Percentiles rank a stretch among this genome's conserved stretches.
phyloP scores from a whole-genome alignment of 176 grass and related monocot genomes.

The Oryza officinalis region DNA sequence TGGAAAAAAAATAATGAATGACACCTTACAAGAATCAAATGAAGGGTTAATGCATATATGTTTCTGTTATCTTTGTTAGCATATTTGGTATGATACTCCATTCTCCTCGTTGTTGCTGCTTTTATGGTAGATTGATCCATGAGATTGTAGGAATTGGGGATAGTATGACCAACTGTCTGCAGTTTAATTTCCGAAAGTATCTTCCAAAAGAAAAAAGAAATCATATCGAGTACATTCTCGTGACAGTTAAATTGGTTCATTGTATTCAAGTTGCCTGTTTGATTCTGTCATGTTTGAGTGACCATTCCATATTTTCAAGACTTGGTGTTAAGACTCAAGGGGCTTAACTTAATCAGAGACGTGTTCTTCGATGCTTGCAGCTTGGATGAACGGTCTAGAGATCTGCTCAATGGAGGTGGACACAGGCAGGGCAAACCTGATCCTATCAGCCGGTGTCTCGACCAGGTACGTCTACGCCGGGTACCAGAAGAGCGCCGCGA shows the following conservation, averaged over 20 bases:
- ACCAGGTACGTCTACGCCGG: constrained; percentile 84
- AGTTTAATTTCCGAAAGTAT: background rate
- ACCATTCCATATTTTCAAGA: background rate
- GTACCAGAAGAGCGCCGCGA: constrained; percentile 76
- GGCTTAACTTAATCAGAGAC: background rate
- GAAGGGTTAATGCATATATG: background rate
- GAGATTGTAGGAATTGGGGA: background rate
- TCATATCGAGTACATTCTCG: background rate
- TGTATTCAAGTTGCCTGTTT: background rate
- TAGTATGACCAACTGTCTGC: background rate
- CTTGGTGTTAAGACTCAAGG: background rate
- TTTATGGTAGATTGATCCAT: background rate
- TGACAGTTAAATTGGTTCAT: background rate
- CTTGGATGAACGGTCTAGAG: constrained; percentile 97
- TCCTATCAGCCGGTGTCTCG: constrained; percentile 76
- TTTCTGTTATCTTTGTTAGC: background rate
- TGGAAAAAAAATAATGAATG: background rate
- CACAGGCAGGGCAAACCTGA: constrained; percentile 53
- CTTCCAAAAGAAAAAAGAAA: background rate
- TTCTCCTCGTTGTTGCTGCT: background rate
- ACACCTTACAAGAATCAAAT: background rate
- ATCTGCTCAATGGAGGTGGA: constrained; percentile 73
- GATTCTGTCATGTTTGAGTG: background rate
- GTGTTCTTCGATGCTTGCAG: constrained; percentile 40
- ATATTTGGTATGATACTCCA: background rate